phyloP scores from a whole-genome alignment of 2,329 filamentous ascomycete genomes.

The Xylaria polymorpha region DNA sequence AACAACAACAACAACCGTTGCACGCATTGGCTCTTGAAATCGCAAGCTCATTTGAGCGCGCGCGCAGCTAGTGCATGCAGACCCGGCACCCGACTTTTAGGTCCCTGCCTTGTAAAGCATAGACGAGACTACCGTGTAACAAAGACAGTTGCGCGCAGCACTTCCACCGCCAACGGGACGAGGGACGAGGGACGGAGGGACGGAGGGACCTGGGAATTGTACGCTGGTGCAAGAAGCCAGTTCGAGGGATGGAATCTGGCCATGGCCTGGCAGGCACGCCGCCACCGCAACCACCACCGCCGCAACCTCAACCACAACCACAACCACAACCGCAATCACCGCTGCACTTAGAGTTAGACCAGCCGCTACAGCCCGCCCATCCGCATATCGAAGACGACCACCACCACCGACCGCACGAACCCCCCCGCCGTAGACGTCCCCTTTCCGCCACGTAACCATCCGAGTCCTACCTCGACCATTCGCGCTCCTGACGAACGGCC shows the following conservation, averaged over 20 bases:
- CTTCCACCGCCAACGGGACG: neutral
- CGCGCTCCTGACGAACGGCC: neutral
- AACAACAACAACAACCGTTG: too few relatives aligned
- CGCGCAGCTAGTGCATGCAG: conserved; percentile 1
- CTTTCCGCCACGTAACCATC: neutral
- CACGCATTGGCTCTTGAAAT: neutral
- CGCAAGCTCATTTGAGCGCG: neutral
- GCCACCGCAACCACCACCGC: conserved; percentile 20
- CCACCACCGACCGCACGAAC: neutral
- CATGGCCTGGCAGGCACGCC: conserved; percentile 31
- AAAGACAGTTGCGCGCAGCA: neutral
- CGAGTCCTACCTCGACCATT: conserved; percentile 5
- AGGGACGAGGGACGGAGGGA: neutral
- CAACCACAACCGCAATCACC: neutral
- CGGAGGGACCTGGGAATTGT: neutral
- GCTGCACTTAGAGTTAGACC: neutral
- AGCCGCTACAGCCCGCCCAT: neutral
- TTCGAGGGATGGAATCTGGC: conserved; percentile 34
- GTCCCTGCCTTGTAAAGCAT: conserved; percentile 24
- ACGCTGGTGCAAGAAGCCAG: neutral
- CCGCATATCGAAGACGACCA: conserved; percentile 4
- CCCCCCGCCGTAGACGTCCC: neutral
- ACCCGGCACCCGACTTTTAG: conserved; percentile 25
- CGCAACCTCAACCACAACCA: neutral
- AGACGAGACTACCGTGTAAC: neutral